A percentile compares a stretch with the other conserved stretches of the same genome.
phyloP scores from a whole-genome alignment of 2,329 filamentous ascomycete genomes.

The Pseudogymnoascus sp. region DNA sequence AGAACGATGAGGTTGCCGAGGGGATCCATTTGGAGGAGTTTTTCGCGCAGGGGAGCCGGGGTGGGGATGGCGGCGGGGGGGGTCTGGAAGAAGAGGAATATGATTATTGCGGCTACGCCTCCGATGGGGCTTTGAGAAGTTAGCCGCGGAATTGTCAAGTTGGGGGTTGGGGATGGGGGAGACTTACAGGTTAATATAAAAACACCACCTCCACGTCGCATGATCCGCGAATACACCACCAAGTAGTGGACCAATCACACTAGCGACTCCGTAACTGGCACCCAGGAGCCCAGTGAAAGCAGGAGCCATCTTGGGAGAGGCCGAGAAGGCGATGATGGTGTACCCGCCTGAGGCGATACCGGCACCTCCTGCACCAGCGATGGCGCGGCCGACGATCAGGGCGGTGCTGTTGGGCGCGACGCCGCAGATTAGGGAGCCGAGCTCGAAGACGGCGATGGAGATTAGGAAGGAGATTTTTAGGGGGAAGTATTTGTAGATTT shows the following conservation, averaged over 20 bases:
- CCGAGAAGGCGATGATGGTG: slow-evolving; percentile 32
- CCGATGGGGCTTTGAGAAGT: slow-evolving; percentile 22
- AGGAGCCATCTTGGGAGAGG: slow-evolving; percentile 19
- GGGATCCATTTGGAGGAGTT: slow-evolving; percentile 38
- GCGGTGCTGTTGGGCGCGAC: slow-evolving; percentile 20
- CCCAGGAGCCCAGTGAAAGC: slow-evolving; percentile 24
- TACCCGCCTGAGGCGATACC: slow-evolving; percentile 30
- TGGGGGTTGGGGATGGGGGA: slow-evolving; percentile 14
- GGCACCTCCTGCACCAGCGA: slow-evolving; percentile 21
- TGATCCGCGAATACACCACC: slow-evolving; percentile 28
- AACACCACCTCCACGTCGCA: slow-evolving; percentile 30
- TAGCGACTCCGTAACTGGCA: slow-evolving; percentile 16
- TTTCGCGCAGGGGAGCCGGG: slow-evolving; percentile 30
- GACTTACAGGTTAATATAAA: slow-evolving; percentile 33
- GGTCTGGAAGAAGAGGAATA: slow-evolving; percentile 33
- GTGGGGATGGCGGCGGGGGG: slow-evolving; percentile 29
- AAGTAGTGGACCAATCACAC: slow-evolving; percentile 24
- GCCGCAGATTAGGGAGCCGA: slow-evolving; percentile 23
- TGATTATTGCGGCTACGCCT: slow-evolving; percentile 25
- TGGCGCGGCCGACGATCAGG: slow-evolving; percentile 24
- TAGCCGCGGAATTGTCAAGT: too few species aligned
- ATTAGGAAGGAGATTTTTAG: slow-evolving; percentile 17
- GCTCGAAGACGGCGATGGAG: slow-evolving; percentile 23
- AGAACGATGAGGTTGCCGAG: slow-evolving; percentile 36
- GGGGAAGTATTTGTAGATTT: slow-evolving; percentile 20